phyloP scores from a whole-genome alignment of 768 basidiomycete species.

The Macrolepiota dolichaula region DNA sequence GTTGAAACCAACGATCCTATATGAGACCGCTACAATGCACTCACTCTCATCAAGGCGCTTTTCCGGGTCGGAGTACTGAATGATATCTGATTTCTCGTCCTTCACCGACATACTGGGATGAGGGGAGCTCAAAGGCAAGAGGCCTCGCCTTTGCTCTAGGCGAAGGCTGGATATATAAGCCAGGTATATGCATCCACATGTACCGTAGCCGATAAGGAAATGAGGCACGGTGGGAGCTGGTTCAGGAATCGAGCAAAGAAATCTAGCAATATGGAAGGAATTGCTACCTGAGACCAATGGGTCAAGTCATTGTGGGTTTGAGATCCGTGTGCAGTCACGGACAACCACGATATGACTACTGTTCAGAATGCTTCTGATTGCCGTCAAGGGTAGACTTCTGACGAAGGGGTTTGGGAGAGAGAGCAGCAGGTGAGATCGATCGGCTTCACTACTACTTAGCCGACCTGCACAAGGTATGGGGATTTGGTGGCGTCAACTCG shows the following conservation, averaged over 20 bases:
- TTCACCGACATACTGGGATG: slow-evolving; percentile 27
- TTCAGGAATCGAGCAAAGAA: no score
- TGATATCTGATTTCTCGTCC: slow-evolving; percentile 25
- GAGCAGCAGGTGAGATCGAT: no score
- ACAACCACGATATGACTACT: not conserved
- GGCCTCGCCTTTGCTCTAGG: slow-evolving; percentile 16
- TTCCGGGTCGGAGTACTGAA: slow-evolving; percentile 25
- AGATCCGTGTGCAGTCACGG: not conserved
- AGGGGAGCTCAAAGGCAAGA: slow-evolving; percentile 17
- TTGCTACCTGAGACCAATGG: not conserved
- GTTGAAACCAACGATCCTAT: not conserved
- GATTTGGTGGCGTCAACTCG: no score
- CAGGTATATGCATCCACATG: not conserved
- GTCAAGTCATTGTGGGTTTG: not conserved
- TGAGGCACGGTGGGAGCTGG: not conserved
- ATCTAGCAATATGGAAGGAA: not conserved
- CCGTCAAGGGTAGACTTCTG: not conserved
- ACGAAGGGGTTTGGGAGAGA: not conserved
- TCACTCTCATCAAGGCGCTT: slow-evolving; percentile 23
- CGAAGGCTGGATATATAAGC: not conserved
- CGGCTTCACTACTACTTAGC: no score
- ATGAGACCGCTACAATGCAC: not conserved
- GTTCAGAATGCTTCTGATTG: no score
- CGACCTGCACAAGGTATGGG: no score
- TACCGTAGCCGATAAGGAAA: not conserved